Evolutionary conservation across 2,329 filamentous ascomycete species (phyloP).

Genomic region (Penicillium italicum): DNA sequence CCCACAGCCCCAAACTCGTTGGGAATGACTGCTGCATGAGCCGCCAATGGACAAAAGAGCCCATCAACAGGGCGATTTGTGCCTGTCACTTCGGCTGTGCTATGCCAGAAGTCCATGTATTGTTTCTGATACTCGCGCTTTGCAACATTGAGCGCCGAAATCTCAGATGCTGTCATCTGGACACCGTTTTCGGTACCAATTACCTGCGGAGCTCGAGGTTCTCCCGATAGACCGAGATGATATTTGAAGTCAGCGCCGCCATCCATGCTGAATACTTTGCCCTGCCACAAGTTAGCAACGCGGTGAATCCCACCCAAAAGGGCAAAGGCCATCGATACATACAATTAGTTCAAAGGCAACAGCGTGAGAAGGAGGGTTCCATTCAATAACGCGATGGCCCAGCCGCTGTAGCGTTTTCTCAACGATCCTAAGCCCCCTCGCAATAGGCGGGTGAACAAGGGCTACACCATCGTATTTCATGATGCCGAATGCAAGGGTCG

Average conservation of each 20-base stretch:
- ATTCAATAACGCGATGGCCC: slow-evolving; percentile 58
- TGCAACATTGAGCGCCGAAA: slow-evolving; percentile 50
- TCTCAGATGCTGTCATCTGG: slow-evolving; percentile 42
- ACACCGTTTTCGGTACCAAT: slow-evolving; percentile 32
- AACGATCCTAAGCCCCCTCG: slow-evolving; percentile 52
- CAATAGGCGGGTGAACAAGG: slow-evolving; percentile 56
- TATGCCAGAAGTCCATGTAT: slow-evolving; percentile 65
- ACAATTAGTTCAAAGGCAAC: slow-evolving; percentile 40
- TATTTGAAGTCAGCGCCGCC: slow-evolving; percentile 51
- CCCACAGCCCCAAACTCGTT: slow-evolving; percentile 46
- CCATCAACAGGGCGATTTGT: slow-evolving; percentile 54
- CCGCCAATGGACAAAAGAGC: slow-evolving; percentile 43
- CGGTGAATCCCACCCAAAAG: background rate
- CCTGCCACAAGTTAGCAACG: slow-evolving; percentile 22
- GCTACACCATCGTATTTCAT: slow-evolving; percentile 52
- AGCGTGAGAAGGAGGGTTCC: slow-evolving; percentile 54
- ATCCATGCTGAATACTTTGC: slow-evolving; percentile 36
- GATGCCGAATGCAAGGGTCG: slow-evolving; percentile 53
- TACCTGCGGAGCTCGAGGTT: slow-evolving; percentile 47
- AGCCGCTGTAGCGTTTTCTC: slow-evolving; percentile 48
- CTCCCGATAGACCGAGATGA: slow-evolving; percentile 54
- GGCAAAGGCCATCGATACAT: slow-evolving; percentile 19
- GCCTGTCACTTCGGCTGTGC: slow-evolving; percentile 49
- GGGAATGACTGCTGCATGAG: slow-evolving; percentile 42
- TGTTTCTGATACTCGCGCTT: slow-evolving; percentile 55